Conservation (phyloP, 371 early-diverging fungal species). For the Rhizopus microsporus region DNA sequence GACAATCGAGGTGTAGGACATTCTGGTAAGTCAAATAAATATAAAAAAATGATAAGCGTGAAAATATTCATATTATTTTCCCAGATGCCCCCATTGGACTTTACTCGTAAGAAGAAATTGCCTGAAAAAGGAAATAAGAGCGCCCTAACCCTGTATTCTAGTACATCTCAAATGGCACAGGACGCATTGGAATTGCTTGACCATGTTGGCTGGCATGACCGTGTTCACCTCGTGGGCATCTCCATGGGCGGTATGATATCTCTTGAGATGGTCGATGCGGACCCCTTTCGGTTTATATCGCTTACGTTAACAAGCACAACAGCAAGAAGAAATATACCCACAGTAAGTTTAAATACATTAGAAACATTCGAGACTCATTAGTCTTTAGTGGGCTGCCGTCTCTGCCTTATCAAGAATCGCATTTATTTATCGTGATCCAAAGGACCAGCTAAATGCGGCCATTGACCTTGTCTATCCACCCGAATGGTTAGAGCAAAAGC, state of each 20-base stretch:
- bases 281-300: constrained; percentile 41
- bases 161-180: constrained; percentile 68
- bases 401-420: constrained; percentile 35
- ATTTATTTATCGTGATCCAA: constrained; percentile 29
- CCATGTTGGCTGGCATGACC: constrained; percentile 62
- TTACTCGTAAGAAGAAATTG: constrained; percentile 23
- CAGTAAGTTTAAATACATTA: constrained; percentile 28
- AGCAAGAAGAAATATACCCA: constrained; percentile 42
- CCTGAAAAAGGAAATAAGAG: neutral
- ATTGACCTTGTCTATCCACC: constrained; percentile 40
- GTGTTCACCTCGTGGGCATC: constrained; percentile 70
- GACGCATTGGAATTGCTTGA: constrained; percentile 67
- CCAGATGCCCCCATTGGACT: constrained; percentile 30
- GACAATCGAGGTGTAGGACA: constrained; percentile 81
- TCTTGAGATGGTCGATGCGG: constrained; percentile 51
- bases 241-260: constrained; percentile 84
- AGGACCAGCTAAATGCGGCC: constrained; percentile 37
- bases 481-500: constrained; percentile 34
- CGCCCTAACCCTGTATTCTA: constrained; percentile 14
- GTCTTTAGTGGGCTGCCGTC: constrained; percentile 35
- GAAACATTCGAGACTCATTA: neutral
- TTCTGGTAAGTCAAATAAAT: constrained; percentile 32
- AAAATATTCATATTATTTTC: neutral
- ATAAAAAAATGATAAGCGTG: neutral
- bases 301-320: constrained; percentile 49